Conservation (phyloP, 2,329 filamentous ascomycete genomes). For the Nothomitra cinnamomea region DNA sequence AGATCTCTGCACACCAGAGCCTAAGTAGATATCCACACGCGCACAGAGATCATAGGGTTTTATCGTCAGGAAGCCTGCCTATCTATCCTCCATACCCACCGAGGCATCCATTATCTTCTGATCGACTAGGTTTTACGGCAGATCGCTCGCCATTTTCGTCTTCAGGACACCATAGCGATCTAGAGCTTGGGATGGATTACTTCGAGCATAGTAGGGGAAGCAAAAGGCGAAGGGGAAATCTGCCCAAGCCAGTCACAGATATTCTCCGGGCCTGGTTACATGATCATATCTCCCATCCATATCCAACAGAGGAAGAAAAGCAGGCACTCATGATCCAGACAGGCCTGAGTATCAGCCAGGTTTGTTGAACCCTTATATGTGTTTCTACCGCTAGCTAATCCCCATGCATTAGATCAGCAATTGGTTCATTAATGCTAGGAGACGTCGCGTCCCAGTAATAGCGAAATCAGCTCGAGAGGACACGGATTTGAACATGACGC, state of each 20-base stretch:
- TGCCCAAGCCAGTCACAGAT: conserved; percentile 81
- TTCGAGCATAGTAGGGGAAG: conserved; percentile 10
- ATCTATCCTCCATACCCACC: background rate
- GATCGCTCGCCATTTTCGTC: conserved; percentile 14
- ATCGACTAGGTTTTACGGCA: conserved; percentile 6
- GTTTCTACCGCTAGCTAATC: background rate
- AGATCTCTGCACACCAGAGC: background rate
- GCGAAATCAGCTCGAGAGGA: background rate
- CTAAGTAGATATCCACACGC: background rate
- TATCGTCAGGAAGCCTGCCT: background rate
- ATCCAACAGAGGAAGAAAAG: conserved; percentile 79
- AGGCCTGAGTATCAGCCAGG: conserved; percentile 60
- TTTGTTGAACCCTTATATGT: conserved; percentile 8
- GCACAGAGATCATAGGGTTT: background rate
- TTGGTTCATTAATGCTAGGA: conserved; percentile 34
- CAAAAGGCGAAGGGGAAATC: conserved; percentile 52
- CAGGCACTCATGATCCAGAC: conserved; percentile 63
- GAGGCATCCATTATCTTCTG: background rate
- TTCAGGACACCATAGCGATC: conserved; percentile 7
- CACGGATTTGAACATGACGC: background rate
- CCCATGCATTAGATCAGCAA: conserved; percentile 27
- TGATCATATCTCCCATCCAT: conserved; percentile 61
- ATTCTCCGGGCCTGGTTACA: conserved; percentile 66
- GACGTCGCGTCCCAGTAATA: conserved; percentile 28
- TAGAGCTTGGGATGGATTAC: conserved; percentile 14